A percentile compares a stretch with the other conserved stretches of the same genome.
These are phyloP conservation scores for Pleochaeta shiraiana DNA, from an alignment of 2,329 filamentous ascomycete species.

Conservation along the genomic window DNA sequence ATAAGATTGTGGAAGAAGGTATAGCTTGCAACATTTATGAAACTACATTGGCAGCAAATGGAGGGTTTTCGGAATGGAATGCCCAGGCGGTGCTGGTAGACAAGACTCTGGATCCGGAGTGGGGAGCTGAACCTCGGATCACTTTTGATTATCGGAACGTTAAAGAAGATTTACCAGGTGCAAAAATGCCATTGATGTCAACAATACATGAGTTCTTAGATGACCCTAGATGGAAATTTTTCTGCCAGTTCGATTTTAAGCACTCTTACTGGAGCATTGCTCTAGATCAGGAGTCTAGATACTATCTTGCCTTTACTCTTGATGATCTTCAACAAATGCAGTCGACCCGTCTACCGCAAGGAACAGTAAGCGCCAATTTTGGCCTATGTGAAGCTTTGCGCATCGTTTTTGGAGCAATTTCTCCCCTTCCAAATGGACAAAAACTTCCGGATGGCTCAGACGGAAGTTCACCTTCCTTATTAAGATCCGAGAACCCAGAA, in stretches of 20 bases:
- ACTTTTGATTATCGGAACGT: not conserved
- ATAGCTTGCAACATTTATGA: not conserved
- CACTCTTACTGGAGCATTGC: not conserved
- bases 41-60: not conserved
- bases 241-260: not conserved
- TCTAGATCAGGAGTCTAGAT: not conserved
- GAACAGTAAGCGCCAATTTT: not conserved
- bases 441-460: not conserved
- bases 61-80: not conserved
- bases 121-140: not conserved
- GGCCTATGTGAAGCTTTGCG: not conserved
- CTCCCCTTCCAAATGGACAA: not conserved
- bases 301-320: not conserved
- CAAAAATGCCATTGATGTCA: not conserved
- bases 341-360: not conserved
- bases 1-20: not conserved
- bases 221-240: not conserved
- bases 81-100: not conserved
- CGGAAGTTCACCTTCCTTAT: not conserved
- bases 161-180: not conserved
- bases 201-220: not conserved
- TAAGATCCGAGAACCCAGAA: not conserved
- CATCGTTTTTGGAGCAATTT: not conserved
- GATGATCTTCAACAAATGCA: not conserved
- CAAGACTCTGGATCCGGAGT: not conserved